Evolutionary conservation across 768 basidiomycete species (phyloP).

Genomic region (Cystofilobasidium macerans): DNA sequence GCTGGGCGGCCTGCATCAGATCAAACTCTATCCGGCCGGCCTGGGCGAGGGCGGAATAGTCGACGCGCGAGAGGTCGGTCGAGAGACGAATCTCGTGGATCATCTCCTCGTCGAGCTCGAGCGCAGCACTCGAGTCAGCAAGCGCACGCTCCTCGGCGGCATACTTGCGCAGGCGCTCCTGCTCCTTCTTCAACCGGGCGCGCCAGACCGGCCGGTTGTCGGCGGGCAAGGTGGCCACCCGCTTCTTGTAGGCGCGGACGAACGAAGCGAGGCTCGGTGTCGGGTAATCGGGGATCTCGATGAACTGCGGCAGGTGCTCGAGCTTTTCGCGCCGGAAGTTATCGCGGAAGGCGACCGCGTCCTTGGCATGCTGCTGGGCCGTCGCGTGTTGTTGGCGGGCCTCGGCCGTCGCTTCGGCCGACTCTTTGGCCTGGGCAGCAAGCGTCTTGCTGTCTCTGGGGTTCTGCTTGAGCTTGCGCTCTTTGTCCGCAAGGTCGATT

Average conservation of each 20-base stretch:
- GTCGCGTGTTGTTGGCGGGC: too few relatives aligned
- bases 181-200: not conserved
- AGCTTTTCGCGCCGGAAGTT: not conserved
- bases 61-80: not conserved
- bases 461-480: not conserved
- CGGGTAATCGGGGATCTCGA: not conserved
- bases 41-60: not conserved
- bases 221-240: not conserved
- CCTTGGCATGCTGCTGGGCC: not conserved
- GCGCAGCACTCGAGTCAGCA: not conserved
- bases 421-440: not conserved
- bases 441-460: not conserved
- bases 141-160: not conserved
- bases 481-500: not conserved
- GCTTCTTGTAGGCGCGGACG: not conserved
- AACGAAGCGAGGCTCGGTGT: not conserved
- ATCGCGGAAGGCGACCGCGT: not conserved
- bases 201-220: not conserved
- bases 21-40: not conserved
- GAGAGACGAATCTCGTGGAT: not conserved
- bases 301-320: not conserved
- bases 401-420: not conserved
- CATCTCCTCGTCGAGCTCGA: not conserved
- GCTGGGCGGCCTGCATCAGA: not conserved
- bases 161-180: not conserved